Base-by-base conservation (phyloP, 2,329 filamentous ascomycete genomes). In the Tothia fuscella region DNA sequence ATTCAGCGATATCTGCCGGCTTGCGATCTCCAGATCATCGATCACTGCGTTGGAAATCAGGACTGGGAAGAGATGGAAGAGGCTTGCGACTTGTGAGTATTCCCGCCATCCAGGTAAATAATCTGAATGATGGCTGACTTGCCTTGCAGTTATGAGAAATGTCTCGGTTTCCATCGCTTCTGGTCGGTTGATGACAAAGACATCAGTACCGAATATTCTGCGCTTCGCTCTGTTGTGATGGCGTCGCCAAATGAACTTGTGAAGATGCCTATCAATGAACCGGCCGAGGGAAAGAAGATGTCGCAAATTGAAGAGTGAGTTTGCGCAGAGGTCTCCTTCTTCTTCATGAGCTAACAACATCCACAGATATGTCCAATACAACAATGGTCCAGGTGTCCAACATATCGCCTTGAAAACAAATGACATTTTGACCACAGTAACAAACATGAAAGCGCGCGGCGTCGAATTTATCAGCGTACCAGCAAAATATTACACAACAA, bases 211-310 rank as follows among this genome's bases (percentile, higher is more conserved):
- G 87, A 93, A 57, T 95, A 85, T 72, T 87, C 81, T 1, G 87
- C 89, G 7, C 71, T 95, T 36, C 86, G 80, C 64, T 84, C 77
- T 55, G 79, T 95, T 54, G 89, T 95, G 56, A 94, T 95, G 87
- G 76, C 82, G 31, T 85, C 80, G 4, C 77, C 78, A 46, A 85
- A 88, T 66, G 82, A 89, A 44, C 61, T 82, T 4, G 86, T 95
- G 63, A 95, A 95, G 67, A 95, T 95, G 87, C 89, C 89, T 54
- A 93, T 96, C 73, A 95, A 95, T 68, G 88, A 95, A 66, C 89
- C 89, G 2, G 89, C 89, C 0, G 68, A 75, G 1, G 89, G 88
- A 45, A 91, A 93, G 67, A 89, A 85, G 64, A 84, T 86, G 62
- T 85, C 79, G 9, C 89, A 96, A 65, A 95, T 96, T 52, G 88